A percentile compares a stretch with the other conserved stretches of the same genome.
Conservation (phyloP, 2,329 filamentous ascomycete species). For the Ophiostoma sp. region DNA sequence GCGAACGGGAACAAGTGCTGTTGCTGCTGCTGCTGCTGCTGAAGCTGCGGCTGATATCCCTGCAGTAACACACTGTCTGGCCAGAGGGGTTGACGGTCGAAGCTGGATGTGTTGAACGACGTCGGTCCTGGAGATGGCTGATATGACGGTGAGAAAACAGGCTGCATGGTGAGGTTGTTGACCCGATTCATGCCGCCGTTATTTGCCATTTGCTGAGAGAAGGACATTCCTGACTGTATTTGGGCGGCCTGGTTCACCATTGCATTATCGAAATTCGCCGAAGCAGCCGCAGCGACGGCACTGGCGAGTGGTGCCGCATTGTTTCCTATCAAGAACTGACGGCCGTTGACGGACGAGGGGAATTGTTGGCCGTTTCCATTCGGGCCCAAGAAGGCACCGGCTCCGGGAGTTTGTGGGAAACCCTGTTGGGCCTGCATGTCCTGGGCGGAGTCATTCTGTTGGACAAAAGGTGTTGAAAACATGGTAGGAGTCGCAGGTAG, state of each 20-base stretch:
- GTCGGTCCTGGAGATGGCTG: constrained; percentile 43
- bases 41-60: constrained; percentile 36
- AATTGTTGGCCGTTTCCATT: background rate
- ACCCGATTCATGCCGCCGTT: constrained; percentile 26
- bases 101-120: constrained; percentile 43
- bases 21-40: constrained; percentile 37
- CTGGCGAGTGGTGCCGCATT: background rate
- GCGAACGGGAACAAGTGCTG: constrained; percentile 32
- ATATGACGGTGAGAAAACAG: constrained; percentile 36
- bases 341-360: background rate
- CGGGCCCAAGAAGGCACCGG: background rate
- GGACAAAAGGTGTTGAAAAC: constrained; percentile 37
- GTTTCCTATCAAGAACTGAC: background rate
- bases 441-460: constrained; percentile 16
- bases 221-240: background rate
- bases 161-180: constrained; percentile 33
- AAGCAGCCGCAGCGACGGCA: constrained; percentile 27
- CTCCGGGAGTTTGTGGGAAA: background rate
- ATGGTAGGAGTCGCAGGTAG: constrained; percentile 56
- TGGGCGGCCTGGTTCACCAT: constrained; percentile 16
- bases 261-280: background rate
- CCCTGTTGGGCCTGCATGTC: constrained; percentile 2
- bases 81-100: constrained; percentile 42
- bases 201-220: constrained; percentile 13
- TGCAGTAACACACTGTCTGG: constrained; percentile 38